phyloP scores from a whole-genome alignment of 805 yeast species.

The Tetrapisispora namnaoensis region DNA sequence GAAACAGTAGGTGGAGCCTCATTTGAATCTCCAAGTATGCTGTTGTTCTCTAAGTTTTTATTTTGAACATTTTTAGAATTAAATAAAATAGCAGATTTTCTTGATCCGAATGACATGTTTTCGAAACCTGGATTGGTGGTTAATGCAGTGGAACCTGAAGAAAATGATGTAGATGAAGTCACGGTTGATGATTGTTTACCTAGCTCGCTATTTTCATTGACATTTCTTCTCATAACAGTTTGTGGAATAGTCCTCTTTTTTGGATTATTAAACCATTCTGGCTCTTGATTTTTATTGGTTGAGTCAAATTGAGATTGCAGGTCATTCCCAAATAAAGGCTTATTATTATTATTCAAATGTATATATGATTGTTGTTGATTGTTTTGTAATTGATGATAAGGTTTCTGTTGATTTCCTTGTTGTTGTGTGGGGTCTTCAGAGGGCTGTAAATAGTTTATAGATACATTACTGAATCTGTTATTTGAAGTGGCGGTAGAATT shows the following conservation, averaged over 20 bases:
- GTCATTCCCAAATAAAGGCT: conserved; percentile 1
- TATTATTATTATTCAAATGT: not conserved
- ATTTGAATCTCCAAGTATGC: conserved; percentile 27
- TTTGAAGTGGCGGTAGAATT: conserved; percentile 7
- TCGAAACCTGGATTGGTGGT: conserved; percentile 28
- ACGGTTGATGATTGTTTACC: not conserved
- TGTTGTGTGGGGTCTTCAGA: conserved; percentile 4
- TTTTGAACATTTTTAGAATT: conserved; percentile 4
- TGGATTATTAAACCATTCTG: conserved; percentile 35
- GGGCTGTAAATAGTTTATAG: conserved; percentile 14
- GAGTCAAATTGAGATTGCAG: conserved; percentile 3
- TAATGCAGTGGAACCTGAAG: not conserved
- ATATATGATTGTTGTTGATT: conserved; percentile 1
- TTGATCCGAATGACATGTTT: conserved; percentile 32
- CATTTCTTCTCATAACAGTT: conserved; percentile 35
- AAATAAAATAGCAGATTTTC: conserved; percentile 14
- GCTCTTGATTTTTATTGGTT: conserved; percentile 12
- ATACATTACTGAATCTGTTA: conserved; percentile 16
- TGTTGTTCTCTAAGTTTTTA: conserved; percentile 12
- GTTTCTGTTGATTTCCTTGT: conserved; percentile 15
- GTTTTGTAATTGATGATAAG: not conserved
- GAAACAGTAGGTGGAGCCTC: conserved; percentile 36
- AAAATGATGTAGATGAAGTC: not conserved
- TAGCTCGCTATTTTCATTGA: conserved; percentile 3
- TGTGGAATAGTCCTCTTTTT: conserved; percentile 40